Base-by-base conservation (phyloP, 495 filamentous ascomycete genomes). In the Trichoderma asperelloides region DNA sequence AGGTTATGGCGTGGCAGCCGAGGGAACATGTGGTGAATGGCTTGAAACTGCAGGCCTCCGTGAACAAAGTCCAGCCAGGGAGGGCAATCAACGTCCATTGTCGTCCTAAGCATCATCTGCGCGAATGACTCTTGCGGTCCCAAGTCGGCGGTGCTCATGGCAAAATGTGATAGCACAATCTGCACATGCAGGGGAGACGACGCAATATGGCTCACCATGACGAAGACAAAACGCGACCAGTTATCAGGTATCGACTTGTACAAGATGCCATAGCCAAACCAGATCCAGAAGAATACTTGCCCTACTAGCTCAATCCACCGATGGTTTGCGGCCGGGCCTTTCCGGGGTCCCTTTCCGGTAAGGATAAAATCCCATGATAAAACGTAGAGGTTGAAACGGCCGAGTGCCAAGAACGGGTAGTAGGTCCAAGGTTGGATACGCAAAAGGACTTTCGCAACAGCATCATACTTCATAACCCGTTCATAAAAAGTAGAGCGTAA, bases 81-180 rank as follows among this genome's bases (percentile, higher is more conserved):
- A 1, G 95, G 91, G 74, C 95, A 98, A 74, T 97, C 94, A 21
- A 98, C 89, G 68, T 98, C 95, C 95, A 97, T 97, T 9, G 95
- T 97, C 13, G 95, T 98, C 67, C 95, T 85, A 63, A 98, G 83
- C 95, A 97, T 97, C 77, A 89, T 92, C 79, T 98, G 95, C 2
- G 95, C 88, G 75, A 98, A 98, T 16, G 90, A 94, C 78, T 98
- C 95, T 66, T 87, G 80, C 3, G 88, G 82, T 1, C 95, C 95
- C 30, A 97, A 80, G 71, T 98, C 95, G 9, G 92, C 86, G 1
- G 95, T 98, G 69, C 88, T 92, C 95, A 98, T 98, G 67, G 93
- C 91, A 75, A 97, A 98, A 78, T 98, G 95, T 12, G 90, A 94
- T 33, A 98, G 87, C 11, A 95, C 97, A 74, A 98, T 97, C 78